Conservation (phyloP, 495 filamentous ascomycete genomes). For the Hyphodiscus hymeniophilus region DNA sequence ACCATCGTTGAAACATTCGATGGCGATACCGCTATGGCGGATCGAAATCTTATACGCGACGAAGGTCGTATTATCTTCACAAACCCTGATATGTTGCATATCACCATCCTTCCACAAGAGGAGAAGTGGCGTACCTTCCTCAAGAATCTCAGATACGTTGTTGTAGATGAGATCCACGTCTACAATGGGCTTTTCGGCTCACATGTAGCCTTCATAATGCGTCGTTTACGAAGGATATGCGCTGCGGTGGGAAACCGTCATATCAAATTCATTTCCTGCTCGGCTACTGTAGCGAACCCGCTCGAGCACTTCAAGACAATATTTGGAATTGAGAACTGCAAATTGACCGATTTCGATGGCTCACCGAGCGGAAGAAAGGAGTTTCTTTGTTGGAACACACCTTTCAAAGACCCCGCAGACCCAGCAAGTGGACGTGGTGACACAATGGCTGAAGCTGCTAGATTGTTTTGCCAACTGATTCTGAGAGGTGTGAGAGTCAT, state of each 20-base stretch:
- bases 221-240: constrained; percentile 79
- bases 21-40: constrained; percentile 81
- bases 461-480: constrained; percentile 83
- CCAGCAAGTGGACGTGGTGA: constrained; percentile 80
- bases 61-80: constrained; percentile 94
- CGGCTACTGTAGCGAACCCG: constrained; percentile 93
- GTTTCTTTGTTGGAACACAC: constrained; percentile 97
- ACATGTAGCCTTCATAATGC: constrained; percentile 93
- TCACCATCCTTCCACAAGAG: constrained; percentile 90
- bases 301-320: constrained; percentile 86
- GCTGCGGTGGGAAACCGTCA: constrained; percentile 83
- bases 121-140: constrained; percentile 83
- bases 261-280: constrained; percentile 94
- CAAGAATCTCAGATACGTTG: constrained; percentile 77
- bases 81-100: constrained; percentile 97
- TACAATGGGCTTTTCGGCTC: constrained; percentile 94
- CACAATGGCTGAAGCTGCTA: constrained; percentile 73
- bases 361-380: constrained; percentile 92
- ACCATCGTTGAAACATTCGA: constrained; percentile 88
- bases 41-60: constrained; percentile 72
- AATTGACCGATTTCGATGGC: constrained; percentile 80
- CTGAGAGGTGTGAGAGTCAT: constrained; percentile 88
- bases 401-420: constrained; percentile 83
- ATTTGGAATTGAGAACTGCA: constrained; percentile 76
- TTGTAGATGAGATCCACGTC: constrained; percentile 80